A percentile compares a stretch with the other conserved stretches of the same genome.
Conservation (phyloP, 2,329 filamentous ascomycete genomes). For the Ceratocystis eucalypticola region DNA sequence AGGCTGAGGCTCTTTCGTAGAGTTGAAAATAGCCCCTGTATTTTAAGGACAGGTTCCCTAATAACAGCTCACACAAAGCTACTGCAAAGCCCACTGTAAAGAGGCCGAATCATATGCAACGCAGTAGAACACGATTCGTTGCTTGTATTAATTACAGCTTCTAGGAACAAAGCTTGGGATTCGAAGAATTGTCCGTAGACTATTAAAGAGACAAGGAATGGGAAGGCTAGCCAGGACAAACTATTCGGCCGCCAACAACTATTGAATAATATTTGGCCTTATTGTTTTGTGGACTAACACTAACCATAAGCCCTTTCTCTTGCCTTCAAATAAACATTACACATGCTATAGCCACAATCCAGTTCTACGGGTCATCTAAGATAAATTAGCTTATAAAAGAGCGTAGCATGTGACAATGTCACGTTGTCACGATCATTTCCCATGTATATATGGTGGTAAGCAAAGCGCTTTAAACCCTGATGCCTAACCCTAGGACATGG, state of each 20-base stretch:
- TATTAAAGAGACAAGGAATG: too few relatives aligned
- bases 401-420: slow-evolving; percentile 2
- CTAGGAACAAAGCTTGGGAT: background rate
- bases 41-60: background rate
- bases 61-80: background rate
- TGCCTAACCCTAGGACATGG: background rate
- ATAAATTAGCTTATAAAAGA: background rate
- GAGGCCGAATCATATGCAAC: background rate
- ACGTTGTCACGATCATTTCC: background rate
- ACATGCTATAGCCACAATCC: too few relatives aligned
- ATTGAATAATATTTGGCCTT: too few relatives aligned
- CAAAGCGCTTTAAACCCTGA: background rate
- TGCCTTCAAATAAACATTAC: too few relatives aligned
- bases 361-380: too few relatives aligned
- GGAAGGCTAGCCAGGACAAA: too few relatives aligned
- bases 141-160: background rate
- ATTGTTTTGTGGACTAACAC: too few relatives aligned
- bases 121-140: background rate
- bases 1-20: slow-evolving; percentile 1
- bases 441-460: too few relatives aligned
- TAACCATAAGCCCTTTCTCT: too few relatives aligned
- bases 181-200: too few relatives aligned
- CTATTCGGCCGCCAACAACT: too few relatives aligned
- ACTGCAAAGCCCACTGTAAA: background rate
- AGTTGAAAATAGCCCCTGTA: slow-evolving; percentile 1